Percentiles rank a stretch among this genome's conserved stretches.
phyloP scores from a whole-genome alignment of 495 filamentous ascomycete species.

The Poronia punctata region DNA sequence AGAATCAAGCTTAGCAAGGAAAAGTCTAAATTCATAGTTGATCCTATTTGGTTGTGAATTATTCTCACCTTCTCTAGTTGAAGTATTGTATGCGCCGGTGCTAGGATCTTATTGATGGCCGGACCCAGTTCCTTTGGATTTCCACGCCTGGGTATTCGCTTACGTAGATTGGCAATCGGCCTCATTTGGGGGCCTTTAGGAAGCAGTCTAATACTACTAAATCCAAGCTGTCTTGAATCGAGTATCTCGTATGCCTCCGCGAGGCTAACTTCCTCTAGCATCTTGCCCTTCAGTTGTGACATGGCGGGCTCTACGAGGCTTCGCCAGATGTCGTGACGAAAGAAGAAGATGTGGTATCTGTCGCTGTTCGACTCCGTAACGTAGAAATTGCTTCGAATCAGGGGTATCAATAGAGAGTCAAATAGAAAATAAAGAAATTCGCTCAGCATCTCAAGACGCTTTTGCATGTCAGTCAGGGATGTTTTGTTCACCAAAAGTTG shows the following conservation, averaged over 20 bases:
- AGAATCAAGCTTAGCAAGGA: conserved; percentile 8
- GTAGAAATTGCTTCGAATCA: conserved; percentile 83
- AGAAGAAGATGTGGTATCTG: conserved; percentile 81
- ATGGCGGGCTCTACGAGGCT: conserved; percentile 67
- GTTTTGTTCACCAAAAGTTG: conserved; percentile 42
- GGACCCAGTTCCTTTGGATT: conserved; percentile 50
- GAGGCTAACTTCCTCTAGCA: conserved; percentile 72
- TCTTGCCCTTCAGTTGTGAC: conserved; percentile 56
- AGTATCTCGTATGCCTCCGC: conserved; percentile 53
- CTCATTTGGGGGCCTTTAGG: conserved; percentile 63
- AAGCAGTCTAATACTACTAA: conserved; percentile 71
- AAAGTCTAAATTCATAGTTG: neutral
- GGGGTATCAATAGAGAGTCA: conserved; percentile 82
- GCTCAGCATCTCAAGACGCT: conserved; percentile 69
- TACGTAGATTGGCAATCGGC: conserved; percentile 79
- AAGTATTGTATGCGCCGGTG: conserved; percentile 69
- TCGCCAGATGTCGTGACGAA: conserved; percentile 89
- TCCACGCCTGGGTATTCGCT: conserved; percentile 48
- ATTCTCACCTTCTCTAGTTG: conserved; percentile 76
- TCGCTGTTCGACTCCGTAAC: conserved; percentile 85
- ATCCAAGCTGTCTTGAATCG: conserved; percentile 57
- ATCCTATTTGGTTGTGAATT: too few species aligned
- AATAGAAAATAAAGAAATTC: conserved; percentile 91
- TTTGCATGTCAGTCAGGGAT: conserved; percentile 62
- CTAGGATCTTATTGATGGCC: conserved; percentile 77